Conservation (phyloP, 73 alveolate genomes). For the Breviolum minutum region DNA sequence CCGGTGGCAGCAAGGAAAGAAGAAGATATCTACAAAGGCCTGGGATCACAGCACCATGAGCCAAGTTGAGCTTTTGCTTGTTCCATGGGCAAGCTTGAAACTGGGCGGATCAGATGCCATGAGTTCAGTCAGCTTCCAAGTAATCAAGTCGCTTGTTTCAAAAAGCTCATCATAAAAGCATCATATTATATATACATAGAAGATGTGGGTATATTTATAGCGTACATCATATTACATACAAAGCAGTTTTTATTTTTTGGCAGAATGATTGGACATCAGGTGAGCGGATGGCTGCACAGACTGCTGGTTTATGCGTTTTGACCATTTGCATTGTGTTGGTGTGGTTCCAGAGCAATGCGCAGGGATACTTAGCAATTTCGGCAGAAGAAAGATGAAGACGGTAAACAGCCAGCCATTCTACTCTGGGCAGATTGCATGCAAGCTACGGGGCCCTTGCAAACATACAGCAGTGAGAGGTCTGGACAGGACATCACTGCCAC, state of each 20-base stretch:
- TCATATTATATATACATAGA: too few species aligned
- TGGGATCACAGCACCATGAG: neutral
- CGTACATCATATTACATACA: too few species aligned
- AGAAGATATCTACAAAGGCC: slow-evolving; percentile 45
- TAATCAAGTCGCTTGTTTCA: too few species aligned
- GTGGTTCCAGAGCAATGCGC: slow-evolving; percentile 90
- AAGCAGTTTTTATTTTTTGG: neutral
- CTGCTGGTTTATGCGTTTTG: slow-evolving; percentile 55
- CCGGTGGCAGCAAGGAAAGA: neutral
- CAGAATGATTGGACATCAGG: neutral
- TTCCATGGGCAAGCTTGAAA: too few species aligned
- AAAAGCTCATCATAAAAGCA: too few species aligned
- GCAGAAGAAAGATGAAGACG: neutral
- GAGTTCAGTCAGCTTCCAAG: too few species aligned
- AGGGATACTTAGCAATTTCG: neutral
- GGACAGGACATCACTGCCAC: neutral
- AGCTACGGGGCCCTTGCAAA: too few species aligned
- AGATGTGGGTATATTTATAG: too few species aligned
- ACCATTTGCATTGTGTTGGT: slow-evolving; percentile 72
- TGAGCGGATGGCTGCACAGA: slow-evolving; percentile 83
- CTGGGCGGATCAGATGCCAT: too few species aligned
- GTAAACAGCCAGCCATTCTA: neutral
- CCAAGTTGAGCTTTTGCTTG: too few species aligned
- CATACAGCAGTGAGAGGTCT: too few species aligned
- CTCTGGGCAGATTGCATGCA: too few species aligned